Conservation (phyloP, 768 basidiomycete species). For the Nevesoporus exiguus region DNA sequence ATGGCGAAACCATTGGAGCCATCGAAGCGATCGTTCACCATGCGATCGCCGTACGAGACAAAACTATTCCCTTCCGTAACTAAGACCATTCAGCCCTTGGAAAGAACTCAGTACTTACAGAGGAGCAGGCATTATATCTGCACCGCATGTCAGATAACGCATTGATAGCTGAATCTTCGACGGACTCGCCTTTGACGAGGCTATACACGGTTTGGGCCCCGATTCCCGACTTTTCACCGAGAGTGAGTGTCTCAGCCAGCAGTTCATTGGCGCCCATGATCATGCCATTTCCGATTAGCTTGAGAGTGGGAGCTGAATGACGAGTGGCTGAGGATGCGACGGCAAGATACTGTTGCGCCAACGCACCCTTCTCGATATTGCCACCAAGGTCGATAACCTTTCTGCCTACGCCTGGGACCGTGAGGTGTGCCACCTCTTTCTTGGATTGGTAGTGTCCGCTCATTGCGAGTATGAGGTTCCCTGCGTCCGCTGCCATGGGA, state of each 20-base stretch:
- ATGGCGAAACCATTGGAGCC: constrained; percentile 72
- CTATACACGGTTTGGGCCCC: constrained; percentile 54
- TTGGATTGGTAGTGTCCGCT: constrained; percentile 81
- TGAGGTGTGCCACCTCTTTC: constrained; percentile 72
- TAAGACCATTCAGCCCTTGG: background rate
- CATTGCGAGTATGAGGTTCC: constrained; percentile 69
- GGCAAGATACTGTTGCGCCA: background rate
- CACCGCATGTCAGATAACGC: constrained; percentile 16
- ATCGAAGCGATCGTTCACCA: constrained; percentile 72
- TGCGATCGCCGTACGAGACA: constrained; percentile 59
- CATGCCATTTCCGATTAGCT: constrained; percentile 77
- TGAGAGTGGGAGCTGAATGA: constrained; percentile 58
- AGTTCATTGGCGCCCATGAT: constrained; percentile 76
- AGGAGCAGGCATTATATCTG: constrained; percentile 70
- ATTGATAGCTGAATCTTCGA: background rate
- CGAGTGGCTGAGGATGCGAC: background rate
- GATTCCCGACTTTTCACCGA: constrained; percentile 82
- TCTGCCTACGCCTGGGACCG: constrained; percentile 74
- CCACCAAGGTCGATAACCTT: constrained; percentile 81
- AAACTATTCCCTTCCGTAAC: constrained; percentile 35
- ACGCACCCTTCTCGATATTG: constrained; percentile 75
- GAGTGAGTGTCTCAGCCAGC: constrained; percentile 78
- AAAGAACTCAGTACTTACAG: constrained; percentile 33
- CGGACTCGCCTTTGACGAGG: constrained; percentile 52
- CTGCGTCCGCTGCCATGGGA: constrained; percentile 61